Base-by-base conservation (phyloP, 2,329 filamentous ascomycete species). In the Thelonectria blattea region DNA sequence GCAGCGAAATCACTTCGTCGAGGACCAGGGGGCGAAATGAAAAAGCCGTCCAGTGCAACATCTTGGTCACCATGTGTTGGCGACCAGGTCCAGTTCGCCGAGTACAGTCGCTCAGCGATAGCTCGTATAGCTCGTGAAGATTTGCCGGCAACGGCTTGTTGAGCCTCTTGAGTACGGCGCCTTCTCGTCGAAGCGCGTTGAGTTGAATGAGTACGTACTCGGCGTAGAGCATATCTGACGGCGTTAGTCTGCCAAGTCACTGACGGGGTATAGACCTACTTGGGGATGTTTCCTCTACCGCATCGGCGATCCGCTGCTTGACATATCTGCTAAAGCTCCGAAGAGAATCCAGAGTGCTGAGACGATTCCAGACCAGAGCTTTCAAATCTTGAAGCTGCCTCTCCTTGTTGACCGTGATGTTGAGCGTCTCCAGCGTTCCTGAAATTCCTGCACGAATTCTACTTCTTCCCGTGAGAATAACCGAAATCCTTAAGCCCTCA, bases 171-270 rank as follows among this genome's bases (percentile, higher is more conserved):
- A 76, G 63, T 0, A 75, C 70, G 0, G 73, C 72, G 5, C 71
- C 68, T 51, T 77, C 74, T 0, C 75, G 71, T 1, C 72, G 72
- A 1, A 78, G 63, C 8, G 66, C 59, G 8, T 74, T 67, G 3
- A 78, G 60, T 0, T 72, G 63, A 7, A 61, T 43, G 0, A 79
- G 65, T 24, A 77, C 66, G n/a, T 77, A 74, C 22, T 78, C 71
- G 0, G 72, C 71, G 32, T 77, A 78, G 1, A 77, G 66, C 64
- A 78, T 71, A 20, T 72, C 73, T 76, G 43, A 22, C 5, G 43
- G 0, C 9, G 10, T 55, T 12, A 61, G 15, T 0, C 10, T 14
- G 6, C 22, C 24, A 24, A 10, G 11, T 20, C 2, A 1, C 5
- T 5, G 3, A 12, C 8, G 3, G 5, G 17, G 3, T 10, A 49